Percentiles rank a stretch among this genome's conserved stretches.
phyloP scores from a whole-genome alignment of 2,329 filamentous ascomycete genomes.

The Cylindrodendrum hubeiense region DNA sequence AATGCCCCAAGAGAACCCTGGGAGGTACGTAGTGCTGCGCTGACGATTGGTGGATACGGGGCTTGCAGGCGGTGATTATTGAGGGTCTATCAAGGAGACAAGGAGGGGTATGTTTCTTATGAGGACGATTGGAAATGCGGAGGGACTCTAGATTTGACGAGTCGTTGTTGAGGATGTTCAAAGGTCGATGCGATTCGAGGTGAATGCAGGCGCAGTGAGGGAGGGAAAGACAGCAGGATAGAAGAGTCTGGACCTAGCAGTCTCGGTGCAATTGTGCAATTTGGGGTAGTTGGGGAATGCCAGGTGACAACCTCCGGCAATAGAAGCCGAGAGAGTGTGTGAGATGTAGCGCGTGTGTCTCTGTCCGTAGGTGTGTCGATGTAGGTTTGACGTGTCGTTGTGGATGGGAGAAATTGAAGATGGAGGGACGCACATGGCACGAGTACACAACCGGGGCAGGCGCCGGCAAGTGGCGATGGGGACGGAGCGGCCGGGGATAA shows the following conservation, averaged over 20 bases:
- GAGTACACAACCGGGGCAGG: neutral
- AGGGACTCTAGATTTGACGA: neutral
- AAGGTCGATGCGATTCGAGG: neutral
- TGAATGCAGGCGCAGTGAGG: neutral
- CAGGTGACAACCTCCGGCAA: constrained; percentile 1
- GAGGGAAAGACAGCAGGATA: neutral
- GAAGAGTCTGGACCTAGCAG: neutral
- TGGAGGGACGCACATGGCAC: neutral
- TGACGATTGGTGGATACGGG: neutral
- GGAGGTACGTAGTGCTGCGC: too few species aligned
- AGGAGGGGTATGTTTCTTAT: neutral
- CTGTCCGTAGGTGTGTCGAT: neutral
- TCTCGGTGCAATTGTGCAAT: neutral
- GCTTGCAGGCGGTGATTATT: neutral
- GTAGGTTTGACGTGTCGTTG: neutral
- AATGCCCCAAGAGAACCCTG: neutral
- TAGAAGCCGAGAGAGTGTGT: constrained; percentile 1
- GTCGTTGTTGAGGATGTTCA: neutral
- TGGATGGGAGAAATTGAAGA: neutral
- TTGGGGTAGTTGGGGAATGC: neutral
- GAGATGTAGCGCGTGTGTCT: neutral
- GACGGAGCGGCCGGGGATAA: neutral
- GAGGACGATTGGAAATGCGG: neutral
- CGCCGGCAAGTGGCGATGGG: neutral
- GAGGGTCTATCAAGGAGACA: neutral